Evolutionary conservation across 2,329 filamentous ascomycete species (phyloP).

Genomic region (Fusarium coicis): DNA sequence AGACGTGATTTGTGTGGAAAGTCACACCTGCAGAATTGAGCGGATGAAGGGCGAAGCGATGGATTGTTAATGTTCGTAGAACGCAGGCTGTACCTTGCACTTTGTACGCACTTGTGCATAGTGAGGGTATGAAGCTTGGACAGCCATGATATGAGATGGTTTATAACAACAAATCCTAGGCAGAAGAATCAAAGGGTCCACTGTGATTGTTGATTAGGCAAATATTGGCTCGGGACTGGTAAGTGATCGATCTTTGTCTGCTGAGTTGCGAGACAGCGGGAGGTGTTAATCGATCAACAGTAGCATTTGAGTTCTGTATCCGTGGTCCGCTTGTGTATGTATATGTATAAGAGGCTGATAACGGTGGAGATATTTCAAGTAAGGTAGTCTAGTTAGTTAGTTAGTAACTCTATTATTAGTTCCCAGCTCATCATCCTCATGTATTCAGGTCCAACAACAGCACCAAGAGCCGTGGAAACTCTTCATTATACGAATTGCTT

Average conservation of each 20-base stretch:
- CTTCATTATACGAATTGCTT: neutral
- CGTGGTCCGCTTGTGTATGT: neutral
- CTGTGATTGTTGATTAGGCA: neutral
- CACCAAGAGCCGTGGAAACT: neutral
- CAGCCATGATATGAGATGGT: neutral
- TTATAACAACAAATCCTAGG: neutral
- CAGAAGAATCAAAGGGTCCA: neutral
- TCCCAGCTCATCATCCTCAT: neutral
- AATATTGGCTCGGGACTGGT: slow-evolving; percentile 3
- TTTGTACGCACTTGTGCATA: neutral
- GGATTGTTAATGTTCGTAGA: neutral
- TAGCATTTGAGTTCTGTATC: slow-evolving; percentile 1
- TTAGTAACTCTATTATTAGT: slow-evolving; percentile 10
- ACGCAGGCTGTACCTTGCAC: neutral
- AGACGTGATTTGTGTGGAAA: slow-evolving; percentile 37
- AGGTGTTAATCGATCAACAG: slow-evolving; percentile 16
- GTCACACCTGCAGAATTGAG: slow-evolving; percentile 15
- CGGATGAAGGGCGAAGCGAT: slow-evolving; percentile 12
- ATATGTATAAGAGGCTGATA: neutral
- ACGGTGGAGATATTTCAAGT: slow-evolving; percentile 7
- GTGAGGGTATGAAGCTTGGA: slow-evolving; percentile 14
- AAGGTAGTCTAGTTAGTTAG: too few relatives aligned
- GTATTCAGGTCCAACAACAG: neutral
- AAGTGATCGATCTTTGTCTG: slow-evolving; percentile 11
- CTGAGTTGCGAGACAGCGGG: neutral